Conservation (phyloP, 2,329 filamentous ascomycete species). For the Aspergillus ochraceus region DNA sequence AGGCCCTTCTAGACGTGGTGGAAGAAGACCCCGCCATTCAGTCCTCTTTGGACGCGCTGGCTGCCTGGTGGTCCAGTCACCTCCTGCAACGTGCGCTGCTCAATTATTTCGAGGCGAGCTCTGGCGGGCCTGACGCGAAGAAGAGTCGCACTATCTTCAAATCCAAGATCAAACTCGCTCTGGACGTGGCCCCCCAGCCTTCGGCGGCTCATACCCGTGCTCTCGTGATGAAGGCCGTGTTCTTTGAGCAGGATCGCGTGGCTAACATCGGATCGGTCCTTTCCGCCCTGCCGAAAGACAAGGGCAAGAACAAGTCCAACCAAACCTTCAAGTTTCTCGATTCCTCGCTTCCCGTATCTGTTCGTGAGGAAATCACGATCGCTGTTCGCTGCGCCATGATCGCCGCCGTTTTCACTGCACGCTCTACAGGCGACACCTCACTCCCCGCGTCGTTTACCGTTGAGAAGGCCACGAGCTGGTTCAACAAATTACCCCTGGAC, state of each 20-base stretch:
- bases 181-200: conserved; percentile 72
- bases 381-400: conserved; percentile 62
- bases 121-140: conserved; percentile 47
- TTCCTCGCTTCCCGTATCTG: conserved; percentile 52
- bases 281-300: conserved; percentile 50
- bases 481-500: conserved; percentile 44
- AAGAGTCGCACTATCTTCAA: conserved; percentile 46
- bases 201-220: conserved; percentile 67
- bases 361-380: conserved; percentile 55
- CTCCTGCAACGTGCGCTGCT: conserved; percentile 69
- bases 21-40: conserved; percentile 82
- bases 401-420: conserved; percentile 49
- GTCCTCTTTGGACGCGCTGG: conserved; percentile 84
- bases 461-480: conserved; percentile 43
- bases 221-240: conserved; percentile 59
- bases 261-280: conserved; percentile 55
- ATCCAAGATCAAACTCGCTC: conserved; percentile 64
- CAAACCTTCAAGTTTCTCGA: conserved; percentile 50
- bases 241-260: conserved; percentile 55
- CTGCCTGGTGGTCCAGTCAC: conserved; percentile 84
- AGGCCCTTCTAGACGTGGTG: conserved; percentile 76
- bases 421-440: conserved; percentile 32
- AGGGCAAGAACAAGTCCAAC: conserved; percentile 29
- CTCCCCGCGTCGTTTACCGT: conserved; percentile 39
- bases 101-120: conserved; percentile 58